These are phyloP conservation scores for Epichloe glyceriae DNA, from an alignment of 2,329 filamentous ascomycete genomes.

Conservation along the genomic window DNA sequence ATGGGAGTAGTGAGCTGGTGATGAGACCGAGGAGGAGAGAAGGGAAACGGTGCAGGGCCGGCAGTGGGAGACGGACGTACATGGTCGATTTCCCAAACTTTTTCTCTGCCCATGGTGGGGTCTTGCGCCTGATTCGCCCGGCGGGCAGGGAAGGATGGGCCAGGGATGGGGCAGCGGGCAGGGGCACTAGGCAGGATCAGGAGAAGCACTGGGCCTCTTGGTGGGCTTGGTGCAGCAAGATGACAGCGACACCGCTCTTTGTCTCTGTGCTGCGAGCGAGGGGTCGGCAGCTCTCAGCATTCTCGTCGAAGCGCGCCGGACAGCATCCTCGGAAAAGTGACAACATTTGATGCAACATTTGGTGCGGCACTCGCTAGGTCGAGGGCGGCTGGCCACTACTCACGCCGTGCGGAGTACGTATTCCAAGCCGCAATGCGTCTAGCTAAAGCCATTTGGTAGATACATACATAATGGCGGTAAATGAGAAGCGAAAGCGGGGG, in stretches of 20 bases:
- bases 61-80: conserved; percentile 4
- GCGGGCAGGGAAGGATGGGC: not conserved
- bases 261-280: too few species aligned
- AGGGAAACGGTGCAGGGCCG: conserved; percentile 10
- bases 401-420: too few species aligned
- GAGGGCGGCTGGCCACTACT: too few species aligned
- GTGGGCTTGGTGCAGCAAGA: not conserved
- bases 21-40: conserved; percentile 18
- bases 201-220: not conserved
- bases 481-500: too few species aligned
- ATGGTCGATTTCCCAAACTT: conserved; percentile 10
- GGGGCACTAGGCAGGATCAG: conserved; percentile 6
- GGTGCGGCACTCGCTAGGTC: too few species aligned
- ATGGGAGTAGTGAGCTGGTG: conserved; percentile 18
- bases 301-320: too few species aligned
- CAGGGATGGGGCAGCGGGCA: not conserved
- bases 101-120: conserved; percentile 11
- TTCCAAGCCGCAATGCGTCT: too few species aligned
- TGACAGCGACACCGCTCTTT: conserved; percentile 3
- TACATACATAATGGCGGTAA: too few species aligned
- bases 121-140: conserved; percentile 11
- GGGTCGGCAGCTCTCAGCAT: too few species aligned
- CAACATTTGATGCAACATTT: too few species aligned
- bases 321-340: too few species aligned
- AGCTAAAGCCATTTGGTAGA: too few species aligned